phyloP scores from a whole-genome alignment of 495 filamentous ascomycete species.

The Barbatosphaeria neglecta region DNA sequence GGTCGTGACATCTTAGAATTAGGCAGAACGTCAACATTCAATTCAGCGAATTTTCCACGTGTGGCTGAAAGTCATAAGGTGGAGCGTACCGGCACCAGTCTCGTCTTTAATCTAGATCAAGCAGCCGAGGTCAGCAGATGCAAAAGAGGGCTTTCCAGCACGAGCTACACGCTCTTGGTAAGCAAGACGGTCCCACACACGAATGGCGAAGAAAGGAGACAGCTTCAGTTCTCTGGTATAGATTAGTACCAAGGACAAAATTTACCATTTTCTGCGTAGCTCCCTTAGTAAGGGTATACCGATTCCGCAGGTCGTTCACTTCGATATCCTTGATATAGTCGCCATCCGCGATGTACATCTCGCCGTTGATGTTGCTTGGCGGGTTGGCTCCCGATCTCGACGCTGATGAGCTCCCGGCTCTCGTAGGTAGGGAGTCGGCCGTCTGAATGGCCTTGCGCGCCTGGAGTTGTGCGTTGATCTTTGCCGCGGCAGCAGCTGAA shows the following conservation, averaged over 20 bases:
- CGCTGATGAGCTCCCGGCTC: constrained; percentile 28
- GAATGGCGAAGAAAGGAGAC: constrained; percentile 19
- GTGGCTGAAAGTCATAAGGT: constrained; percentile 26
- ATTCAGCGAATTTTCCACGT: constrained; percentile 39
- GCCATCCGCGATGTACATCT: constrained; percentile 88
- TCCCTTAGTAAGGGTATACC: constrained; percentile 95
- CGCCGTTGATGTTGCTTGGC: constrained; percentile 51
- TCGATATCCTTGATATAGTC: constrained; percentile 98
- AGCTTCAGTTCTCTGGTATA: constrained; percentile 42
- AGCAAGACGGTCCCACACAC: constrained; percentile 64
- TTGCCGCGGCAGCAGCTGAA: constrained; percentile 79
- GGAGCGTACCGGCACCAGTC: constrained; percentile 97
- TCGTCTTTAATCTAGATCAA: constrained; percentile 99
- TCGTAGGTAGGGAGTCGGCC: constrained; percentile 85
- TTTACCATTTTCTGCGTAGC: constrained; percentile 99
- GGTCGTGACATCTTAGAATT: constrained; percentile 95
- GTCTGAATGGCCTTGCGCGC: constrained; percentile 89
- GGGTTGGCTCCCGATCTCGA: constrained; percentile 14
- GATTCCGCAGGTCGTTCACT: constrained; percentile 94
- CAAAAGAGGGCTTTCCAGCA: constrained; percentile 62
- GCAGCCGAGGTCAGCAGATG: constrained; percentile 93
- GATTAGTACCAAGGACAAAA: constrained; percentile 68
- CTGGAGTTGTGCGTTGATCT: constrained; percentile 85
- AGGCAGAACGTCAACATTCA: constrained; percentile 42
- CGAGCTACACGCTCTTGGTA: constrained; percentile 71